Percentiles rank a stretch among this genome's conserved stretches.
Conservation (phyloP, 2,329 filamentous ascomycete species). For the Cladorrhinum sp. region DNA sequence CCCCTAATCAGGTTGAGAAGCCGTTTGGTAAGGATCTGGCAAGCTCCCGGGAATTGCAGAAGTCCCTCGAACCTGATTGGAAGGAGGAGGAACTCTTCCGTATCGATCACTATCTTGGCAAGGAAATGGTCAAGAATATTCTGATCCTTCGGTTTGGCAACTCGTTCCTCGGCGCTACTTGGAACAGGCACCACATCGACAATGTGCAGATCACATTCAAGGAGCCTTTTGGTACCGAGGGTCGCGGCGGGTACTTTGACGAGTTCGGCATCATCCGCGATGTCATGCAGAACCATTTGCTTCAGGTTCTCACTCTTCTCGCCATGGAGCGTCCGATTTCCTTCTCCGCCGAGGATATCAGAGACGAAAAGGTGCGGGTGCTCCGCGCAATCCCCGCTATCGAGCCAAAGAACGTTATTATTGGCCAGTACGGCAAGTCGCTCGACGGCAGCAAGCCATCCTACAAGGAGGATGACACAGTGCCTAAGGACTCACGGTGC, state of each 20-base stretch:
- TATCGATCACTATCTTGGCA: slow-evolving; percentile 98
- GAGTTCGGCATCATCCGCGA: slow-evolving; percentile 99
- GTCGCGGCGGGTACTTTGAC: slow-evolving; percentile 96
- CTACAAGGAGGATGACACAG: slow-evolving; percentile 98
- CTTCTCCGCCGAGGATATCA: slow-evolving; percentile 96
- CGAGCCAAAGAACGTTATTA: slow-evolving; percentile 99
- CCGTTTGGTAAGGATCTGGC: slow-evolving; percentile 96
- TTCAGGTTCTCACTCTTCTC: slow-evolving; percentile 92
- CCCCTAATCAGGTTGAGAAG: slow-evolving; percentile 79
- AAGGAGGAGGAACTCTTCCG: slow-evolving; percentile 98
- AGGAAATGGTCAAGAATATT: slow-evolving; percentile 99
- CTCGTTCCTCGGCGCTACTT: slow-evolving; percentile 96
- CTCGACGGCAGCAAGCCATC: slow-evolving; percentile 93
- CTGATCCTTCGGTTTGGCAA: slow-evolving; percentile 97
- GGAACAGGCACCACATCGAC: slow-evolving; percentile 99
- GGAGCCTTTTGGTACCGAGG: slow-evolving; percentile 97
- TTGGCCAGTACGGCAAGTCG: slow-evolving; percentile 96
- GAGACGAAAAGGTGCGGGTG: slow-evolving; percentile 97
- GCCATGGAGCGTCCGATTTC: slow-evolving; percentile 98
- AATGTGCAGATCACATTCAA: slow-evolving; percentile 99
- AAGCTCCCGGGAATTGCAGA: slow-evolving; percentile 91
- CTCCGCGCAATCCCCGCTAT: slow-evolving; percentile 90
- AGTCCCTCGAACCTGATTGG: slow-evolving; percentile 95
- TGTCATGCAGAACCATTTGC: slow-evolving; percentile 99
- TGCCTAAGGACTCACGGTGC: slow-evolving; percentile 94